Evolutionary conservation across 495 filamentous ascomycete species (phyloP).

Genomic region (Podospora bellae-mahoneyi): DNA sequence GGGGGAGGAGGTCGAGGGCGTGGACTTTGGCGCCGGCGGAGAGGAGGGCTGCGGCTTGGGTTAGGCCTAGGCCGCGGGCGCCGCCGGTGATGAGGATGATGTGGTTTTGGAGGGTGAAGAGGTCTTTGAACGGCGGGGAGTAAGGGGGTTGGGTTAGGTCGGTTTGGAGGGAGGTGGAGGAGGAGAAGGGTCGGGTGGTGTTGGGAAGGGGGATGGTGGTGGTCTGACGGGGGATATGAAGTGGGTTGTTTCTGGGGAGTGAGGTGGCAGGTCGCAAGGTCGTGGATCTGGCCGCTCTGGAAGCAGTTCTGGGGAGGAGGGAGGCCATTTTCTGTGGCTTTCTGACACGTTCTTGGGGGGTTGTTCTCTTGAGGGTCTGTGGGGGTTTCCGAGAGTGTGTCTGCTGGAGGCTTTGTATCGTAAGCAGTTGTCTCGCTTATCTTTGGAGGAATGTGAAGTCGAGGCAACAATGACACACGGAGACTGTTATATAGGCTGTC

Average conservation of each 20-base stretch:
- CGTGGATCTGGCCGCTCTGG: background rate
- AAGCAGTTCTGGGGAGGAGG: background rate
- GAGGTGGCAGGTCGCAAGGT: background rate
- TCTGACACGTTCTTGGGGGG: background rate
- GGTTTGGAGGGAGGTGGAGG: conserved; percentile 2
- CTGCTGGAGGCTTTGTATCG: no score
- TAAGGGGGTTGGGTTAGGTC: background rate
- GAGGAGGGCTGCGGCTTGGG: conserved; percentile 74
- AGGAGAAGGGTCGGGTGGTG: background rate
- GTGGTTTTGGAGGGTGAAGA: conserved; percentile 75
- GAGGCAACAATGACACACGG: background rate
- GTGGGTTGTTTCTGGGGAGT: background rate
- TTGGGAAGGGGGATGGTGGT: background rate
- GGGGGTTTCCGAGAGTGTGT: no score
- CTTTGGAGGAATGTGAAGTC: background rate
- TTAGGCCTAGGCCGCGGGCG: conserved; percentile 73
- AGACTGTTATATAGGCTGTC: background rate
- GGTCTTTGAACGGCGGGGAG: conserved; percentile 51
- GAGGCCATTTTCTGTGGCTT: background rate
- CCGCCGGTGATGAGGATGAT: conserved; percentile 77
- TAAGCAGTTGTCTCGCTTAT: background rate
- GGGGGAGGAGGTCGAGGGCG: conserved; percentile 51
- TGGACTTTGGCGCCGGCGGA: conserved; percentile 75
- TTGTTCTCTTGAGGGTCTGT: background rate
- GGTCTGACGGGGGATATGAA: background rate